A percentile compares a stretch with the other conserved stretches of the same genome.
Conservation (phyloP, 352 stramenopile genomes). For the Globisporangium nunn region DNA sequence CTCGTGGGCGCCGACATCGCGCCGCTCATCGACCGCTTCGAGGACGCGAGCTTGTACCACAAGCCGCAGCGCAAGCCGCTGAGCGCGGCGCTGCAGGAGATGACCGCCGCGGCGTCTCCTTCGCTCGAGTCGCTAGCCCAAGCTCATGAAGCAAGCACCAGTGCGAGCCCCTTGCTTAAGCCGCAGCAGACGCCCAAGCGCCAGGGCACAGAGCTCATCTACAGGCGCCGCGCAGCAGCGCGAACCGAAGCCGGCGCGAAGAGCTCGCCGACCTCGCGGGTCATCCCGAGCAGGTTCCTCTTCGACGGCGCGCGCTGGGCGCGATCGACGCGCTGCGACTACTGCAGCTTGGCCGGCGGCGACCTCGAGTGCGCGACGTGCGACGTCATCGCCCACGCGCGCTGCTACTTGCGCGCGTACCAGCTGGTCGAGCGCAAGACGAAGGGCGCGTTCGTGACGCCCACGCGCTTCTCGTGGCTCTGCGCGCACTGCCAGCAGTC, state of each 20-base stretch:
- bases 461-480: slow-evolving; percentile 50
- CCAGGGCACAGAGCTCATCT: slow-evolving; percentile 16
- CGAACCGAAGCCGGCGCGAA: too few species aligned
- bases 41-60: slow-evolving; percentile 23
- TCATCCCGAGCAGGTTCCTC: slow-evolving; percentile 37
- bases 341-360: slow-evolving; percentile 48
- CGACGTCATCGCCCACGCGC: slow-evolving; percentile 54
- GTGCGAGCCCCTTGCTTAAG: background rate
- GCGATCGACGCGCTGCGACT: slow-evolving; percentile 44
- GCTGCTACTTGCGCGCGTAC: slow-evolving; percentile 43
- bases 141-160: background rate
- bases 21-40: slow-evolving; percentile 27
- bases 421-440: slow-evolving; percentile 25
- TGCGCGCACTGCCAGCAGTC: slow-evolving; percentile 40
- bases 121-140: background rate
- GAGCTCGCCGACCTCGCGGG: background rate
- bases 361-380: slow-evolving; percentile 63
- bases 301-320: slow-evolving; percentile 34
- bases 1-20: slow-evolving; percentile 24
- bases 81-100: slow-evolving; percentile 23
- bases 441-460: slow-evolving; percentile 49
- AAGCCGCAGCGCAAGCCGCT: slow-evolving; percentile 27
- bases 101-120: background rate
- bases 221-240: slow-evolving; percentile 3
- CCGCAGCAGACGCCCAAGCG: slow-evolving; percentile 8